Evolutionary conservation across 164 flowering plant species (phyloP).

Genomic region (Echeveria elegans): DNA sequence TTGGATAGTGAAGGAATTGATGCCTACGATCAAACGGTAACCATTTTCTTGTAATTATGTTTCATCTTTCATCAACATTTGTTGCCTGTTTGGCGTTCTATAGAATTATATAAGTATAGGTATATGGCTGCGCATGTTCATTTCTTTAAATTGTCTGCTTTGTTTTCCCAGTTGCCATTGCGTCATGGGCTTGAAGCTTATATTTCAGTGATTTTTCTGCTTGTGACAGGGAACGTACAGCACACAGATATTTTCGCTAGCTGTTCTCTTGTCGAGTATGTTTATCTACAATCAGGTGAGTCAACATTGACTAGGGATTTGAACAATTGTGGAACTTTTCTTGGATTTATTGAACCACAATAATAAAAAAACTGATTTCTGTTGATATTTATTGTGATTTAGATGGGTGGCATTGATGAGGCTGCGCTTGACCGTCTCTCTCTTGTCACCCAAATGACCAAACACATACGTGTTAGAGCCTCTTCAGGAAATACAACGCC

Average conservation of each 20-base stretch:
- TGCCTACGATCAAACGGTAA: slow-evolving; percentile 99
- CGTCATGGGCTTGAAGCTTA: neutral
- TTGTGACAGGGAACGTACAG: slow-evolving; percentile 87
- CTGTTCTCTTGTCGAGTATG: slow-evolving; percentile 94
- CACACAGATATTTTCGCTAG: slow-evolving; percentile 94
- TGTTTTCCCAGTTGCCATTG: neutral
- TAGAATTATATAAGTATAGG: neutral
- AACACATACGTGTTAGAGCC: slow-evolving; percentile 95
- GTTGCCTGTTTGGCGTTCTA: neutral
- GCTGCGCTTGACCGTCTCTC: slow-evolving; percentile 96
- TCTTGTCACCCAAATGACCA: slow-evolving; percentile 98
- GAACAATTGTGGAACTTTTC: neutral
- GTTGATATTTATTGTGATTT: slow-evolving; percentile 1
- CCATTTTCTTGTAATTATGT: neutral
- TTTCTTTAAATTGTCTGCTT: neutral
- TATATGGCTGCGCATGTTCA: neutral
- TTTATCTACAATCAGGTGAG: slow-evolving; percentile 95
- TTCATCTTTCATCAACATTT: neutral
- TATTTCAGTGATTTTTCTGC: slow-evolving; percentile 1
- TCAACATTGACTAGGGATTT: neutral
- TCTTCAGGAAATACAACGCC: slow-evolving; percentile 76
- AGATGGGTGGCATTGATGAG: slow-evolving; percentile 99
- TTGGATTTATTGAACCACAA: neutral
- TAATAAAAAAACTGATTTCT: neutral
- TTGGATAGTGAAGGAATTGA: slow-evolving; percentile 98